A percentile compares a stretch with the other conserved stretches of the same genome.
phyloP scores from a whole-genome alignment of 257 asterid species.

The Solanum commersonii region DNA sequence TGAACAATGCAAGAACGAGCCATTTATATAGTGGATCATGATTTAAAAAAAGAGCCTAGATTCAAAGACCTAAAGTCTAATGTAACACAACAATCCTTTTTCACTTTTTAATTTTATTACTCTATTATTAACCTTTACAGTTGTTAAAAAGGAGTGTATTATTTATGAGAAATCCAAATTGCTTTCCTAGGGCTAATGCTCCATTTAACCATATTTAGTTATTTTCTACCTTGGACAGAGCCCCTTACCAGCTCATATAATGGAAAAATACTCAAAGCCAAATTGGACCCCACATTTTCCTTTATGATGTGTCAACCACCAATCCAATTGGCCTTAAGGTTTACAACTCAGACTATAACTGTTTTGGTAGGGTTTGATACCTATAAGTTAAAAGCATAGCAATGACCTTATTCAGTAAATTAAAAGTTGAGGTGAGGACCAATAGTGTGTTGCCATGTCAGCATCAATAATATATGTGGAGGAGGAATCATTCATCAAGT shows the following conservation, averaged over 20 bases:
- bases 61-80: background rate
- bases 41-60: background rate
- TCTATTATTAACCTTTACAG: background rate
- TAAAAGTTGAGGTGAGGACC: background rate
- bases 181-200: background rate
- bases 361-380: constrained; percentile 1
- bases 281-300: background rate
- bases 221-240: background rate
- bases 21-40: background rate
- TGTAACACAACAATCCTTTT: background rate
- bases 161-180: background rate
- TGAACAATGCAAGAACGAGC: background rate
- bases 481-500: background rate
- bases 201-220: background rate
- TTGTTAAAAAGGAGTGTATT: background rate
- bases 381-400: background rate
- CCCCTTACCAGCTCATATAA: background rate
- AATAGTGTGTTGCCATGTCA: background rate
- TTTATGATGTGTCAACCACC: constrained; percentile 5
- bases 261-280: background rate
- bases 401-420: background rate
- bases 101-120: background rate
- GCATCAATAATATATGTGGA: background rate
- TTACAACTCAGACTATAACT: background rate
- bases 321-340: background rate